A percentile compares a stretch with the other conserved stretches of the same genome.
Evolutionary conservation across 148 eudicot genomes (phyloP).

Genomic region (Nyssa sinensis): DNA sequence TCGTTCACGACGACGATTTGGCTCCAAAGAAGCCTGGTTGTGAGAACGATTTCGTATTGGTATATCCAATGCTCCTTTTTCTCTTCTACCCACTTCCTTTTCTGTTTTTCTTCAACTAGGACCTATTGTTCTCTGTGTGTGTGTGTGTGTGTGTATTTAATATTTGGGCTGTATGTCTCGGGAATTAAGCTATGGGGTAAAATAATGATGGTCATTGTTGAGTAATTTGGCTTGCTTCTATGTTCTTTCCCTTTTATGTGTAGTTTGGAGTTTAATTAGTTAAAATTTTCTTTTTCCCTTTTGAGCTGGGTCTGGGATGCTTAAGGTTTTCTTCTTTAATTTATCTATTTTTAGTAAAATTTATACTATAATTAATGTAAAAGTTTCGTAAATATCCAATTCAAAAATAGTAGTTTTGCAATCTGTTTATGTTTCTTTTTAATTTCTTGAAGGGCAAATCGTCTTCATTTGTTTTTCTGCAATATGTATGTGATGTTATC

Average conservation of each 20-base stretch:
- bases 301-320: background rate
- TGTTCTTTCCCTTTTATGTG: background rate
- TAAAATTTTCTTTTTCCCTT: too few relatives aligned
- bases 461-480: background rate
- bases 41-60: constrained; percentile 79
- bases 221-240: background rate
- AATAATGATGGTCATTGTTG: background rate
- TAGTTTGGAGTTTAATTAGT: background rate
- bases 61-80: constrained; percentile 18
- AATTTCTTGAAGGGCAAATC: background rate
- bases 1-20: constrained; percentile 67
- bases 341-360: background rate
- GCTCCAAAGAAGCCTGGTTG: constrained; percentile 90
- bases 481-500: background rate
- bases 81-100: constrained; percentile 24
- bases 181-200: background rate
- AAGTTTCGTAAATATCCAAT: background rate
- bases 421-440: too few relatives aligned
- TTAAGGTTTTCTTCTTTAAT: background rate
- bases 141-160: background rate
- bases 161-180: background rate
- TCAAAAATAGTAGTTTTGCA: background rate
- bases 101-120: constrained; percentile 26
- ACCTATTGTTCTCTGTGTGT: constrained; percentile 16
- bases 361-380: background rate